phyloP scores from a whole-genome alignment of 2,329 filamentous ascomycete genomes.

The Sporothrix dimorphospora region DNA sequence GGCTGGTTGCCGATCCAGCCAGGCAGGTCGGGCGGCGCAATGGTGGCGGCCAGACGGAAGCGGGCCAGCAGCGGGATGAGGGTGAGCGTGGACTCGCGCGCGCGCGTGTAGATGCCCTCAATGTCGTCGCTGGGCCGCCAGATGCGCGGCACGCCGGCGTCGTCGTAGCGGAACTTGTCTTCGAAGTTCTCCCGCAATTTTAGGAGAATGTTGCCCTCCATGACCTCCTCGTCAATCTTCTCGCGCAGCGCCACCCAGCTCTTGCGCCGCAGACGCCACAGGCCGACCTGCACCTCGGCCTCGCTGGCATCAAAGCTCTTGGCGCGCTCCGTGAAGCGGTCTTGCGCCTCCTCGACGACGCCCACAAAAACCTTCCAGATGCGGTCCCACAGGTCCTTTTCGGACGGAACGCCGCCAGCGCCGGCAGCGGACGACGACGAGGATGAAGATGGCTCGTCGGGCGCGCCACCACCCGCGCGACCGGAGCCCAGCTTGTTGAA shows the following conservation, averaged over 20 bases:
- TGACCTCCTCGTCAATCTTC: constrained; percentile 95
- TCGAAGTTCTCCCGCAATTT: constrained; percentile 98
- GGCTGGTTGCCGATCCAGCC: constrained; percentile 82
- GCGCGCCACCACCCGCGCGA: constrained; percentile 77
- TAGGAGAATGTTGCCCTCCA: constrained; percentile 93
- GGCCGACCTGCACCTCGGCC: constrained; percentile 87
- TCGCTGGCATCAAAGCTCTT: constrained; percentile 91
- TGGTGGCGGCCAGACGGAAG: constrained; percentile 77
- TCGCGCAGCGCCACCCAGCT: constrained; percentile 89
- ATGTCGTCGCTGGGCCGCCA: constrained; percentile 98
- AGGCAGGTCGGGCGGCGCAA: constrained; percentile 77
- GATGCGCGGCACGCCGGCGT: constrained; percentile 89
- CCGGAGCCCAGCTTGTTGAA: constrained; percentile 96
- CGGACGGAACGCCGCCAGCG: constrained; percentile 70
- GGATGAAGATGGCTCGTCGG: constrained; percentile 58
- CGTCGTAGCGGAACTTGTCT: constrained; percentile 98
- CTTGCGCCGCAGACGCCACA: constrained; percentile 91
- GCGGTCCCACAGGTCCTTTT: constrained; percentile 93
- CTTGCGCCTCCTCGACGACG: constrained; percentile 83
- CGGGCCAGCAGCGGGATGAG: constrained; percentile 86
- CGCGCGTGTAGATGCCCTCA: constrained; percentile 89
- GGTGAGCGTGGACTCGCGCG: constrained; percentile 86
- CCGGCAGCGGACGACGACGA: background rate
- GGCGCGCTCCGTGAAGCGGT: constrained; percentile 82
- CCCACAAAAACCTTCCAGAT: constrained; percentile 86